Conservation (phyloP, 192 early-diverging fungal species). For the Spizellomyces sp. region DNA sequence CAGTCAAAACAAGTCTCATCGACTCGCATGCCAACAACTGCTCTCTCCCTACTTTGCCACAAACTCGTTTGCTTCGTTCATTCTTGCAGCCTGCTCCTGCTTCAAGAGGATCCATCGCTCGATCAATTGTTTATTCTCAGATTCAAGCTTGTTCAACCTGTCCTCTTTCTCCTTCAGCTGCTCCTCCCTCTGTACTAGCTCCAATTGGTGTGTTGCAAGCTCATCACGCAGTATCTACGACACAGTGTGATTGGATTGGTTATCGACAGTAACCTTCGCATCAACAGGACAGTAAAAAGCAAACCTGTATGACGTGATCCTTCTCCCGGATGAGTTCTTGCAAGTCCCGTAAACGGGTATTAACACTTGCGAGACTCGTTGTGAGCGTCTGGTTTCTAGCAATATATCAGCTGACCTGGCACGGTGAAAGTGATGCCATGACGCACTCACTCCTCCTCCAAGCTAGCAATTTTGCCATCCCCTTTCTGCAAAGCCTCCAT, state of each 20-base stretch:
- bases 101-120: constrained; percentile 82
- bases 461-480: constrained; percentile 57
- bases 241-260: neutral
- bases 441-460: constrained; percentile 65
- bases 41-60: constrained; percentile 69
- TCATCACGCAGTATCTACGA: constrained; percentile 87
- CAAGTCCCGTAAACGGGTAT: constrained; percentile 27
- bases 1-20: neutral
- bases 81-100: constrained; percentile 84
- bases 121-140: constrained; percentile 84
- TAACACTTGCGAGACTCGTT: constrained; percentile 10
- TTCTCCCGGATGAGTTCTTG: constrained; percentile 74
- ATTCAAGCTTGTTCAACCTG: constrained; percentile 63
- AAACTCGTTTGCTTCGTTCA: constrained; percentile 92
- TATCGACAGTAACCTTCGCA: neutral
- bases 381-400: constrained; percentile 18
- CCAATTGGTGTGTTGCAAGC: constrained; percentile 84
- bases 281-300: neutral
- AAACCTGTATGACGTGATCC: constrained; percentile 86
- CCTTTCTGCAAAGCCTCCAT: constrained; percentile 72
- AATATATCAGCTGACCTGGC: neutral
- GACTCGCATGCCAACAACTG: constrained; percentile 26
- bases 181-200: constrained; percentile 71
- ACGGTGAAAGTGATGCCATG: constrained; percentile 13
- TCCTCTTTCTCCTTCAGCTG: constrained; percentile 60